Conservation (phyloP, 768 basidiomycete genomes). For the Phaeotremella fagi region DNA sequence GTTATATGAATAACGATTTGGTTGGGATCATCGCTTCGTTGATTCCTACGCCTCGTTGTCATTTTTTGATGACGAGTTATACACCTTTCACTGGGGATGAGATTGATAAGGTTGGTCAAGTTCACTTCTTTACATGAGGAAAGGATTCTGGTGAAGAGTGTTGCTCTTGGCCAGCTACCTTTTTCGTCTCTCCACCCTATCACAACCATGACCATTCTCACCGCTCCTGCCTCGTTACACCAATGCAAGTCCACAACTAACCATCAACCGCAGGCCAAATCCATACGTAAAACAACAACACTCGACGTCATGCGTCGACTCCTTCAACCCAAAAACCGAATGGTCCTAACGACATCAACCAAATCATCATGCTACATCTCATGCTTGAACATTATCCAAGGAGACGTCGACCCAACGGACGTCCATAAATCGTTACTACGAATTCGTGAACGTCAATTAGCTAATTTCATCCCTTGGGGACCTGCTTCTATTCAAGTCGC, state of each 20-base stretch:
- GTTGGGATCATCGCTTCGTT: constrained; percentile 94
- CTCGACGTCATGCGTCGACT: constrained; percentile 97
- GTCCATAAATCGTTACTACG: constrained; percentile 96
- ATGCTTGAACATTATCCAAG: constrained; percentile 96
- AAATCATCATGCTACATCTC: constrained; percentile 77
- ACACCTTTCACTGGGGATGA: constrained; percentile 97
- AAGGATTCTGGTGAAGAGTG: neutral
- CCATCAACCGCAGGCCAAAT: constrained; percentile 94
- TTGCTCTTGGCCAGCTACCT: no score
- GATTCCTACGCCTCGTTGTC: constrained; percentile 93
- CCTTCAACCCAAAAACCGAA: constrained; percentile 94
- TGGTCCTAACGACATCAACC: constrained; percentile 71
- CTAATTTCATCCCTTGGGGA: constrained; percentile 99
- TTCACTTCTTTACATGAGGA: neutral
- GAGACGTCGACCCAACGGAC: constrained; percentile 96
- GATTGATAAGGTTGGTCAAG: constrained; percentile 75
- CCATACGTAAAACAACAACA: constrained; percentile 92
- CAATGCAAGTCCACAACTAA: neutral
- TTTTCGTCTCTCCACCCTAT: neutral
- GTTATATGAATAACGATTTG: constrained; percentile 99
- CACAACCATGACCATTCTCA: neutral
- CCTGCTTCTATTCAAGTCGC: constrained; percentile 98
- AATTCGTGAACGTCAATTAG: constrained; percentile 91
- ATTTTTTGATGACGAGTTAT: constrained; percentile 98
- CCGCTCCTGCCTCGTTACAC: neutral